Base-by-base conservation (phyloP, 2,329 filamentous ascomycete species). In the Zasmidium citrigriseum region DNA sequence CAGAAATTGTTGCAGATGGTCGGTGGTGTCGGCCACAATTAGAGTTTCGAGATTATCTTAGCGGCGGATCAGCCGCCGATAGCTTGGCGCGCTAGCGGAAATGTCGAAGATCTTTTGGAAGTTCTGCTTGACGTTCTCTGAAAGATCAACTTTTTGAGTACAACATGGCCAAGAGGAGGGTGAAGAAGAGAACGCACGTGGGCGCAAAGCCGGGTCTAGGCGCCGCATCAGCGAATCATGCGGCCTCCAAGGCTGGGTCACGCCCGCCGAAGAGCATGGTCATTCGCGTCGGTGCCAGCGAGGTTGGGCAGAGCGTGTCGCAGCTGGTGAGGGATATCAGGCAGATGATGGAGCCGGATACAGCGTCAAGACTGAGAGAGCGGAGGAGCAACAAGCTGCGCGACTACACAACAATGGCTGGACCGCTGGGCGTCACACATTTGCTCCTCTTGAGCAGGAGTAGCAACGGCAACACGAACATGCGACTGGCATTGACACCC, bases 381-480 rank as follows among this genome's bases (percentile, higher is more conserved):
- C 84, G 95, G 64, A 87, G 89, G 76, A 89, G 87, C 41, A 98
- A 99, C 78, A 88, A 88, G 71, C 78, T 98, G 65, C 87, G 89
- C 71, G 95, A 99, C 78, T 99, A 96, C 76, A 88, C 92, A 29
- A 89, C 91, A 62, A 99, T 99, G 95, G 90, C 91, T 59, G 95
- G 95, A 2, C 93, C 95, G 4, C 82, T 99, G 44, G 93, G 95
- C 46, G 92, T 99, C 54, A 91, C 91, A 14, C 95, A 99, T 76
- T 81, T 99, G 54, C 82, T 99, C 70, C 86, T 99, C 48, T 97
- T 99, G 77, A 97, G 93, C 18, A 86, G 92, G 66, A 96, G 92
- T 21, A 86, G 89, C 62, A 88, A 86, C 16, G 95, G 95, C 61
- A 98, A 98, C 76, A 96, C 91, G 22, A 98, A 97, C 72, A 77